Evolutionary conservation across 805 yeast species (phyloP), one percentile per base, ranked within the genome.

Genomic region (Starmera amethionina): DNA sequence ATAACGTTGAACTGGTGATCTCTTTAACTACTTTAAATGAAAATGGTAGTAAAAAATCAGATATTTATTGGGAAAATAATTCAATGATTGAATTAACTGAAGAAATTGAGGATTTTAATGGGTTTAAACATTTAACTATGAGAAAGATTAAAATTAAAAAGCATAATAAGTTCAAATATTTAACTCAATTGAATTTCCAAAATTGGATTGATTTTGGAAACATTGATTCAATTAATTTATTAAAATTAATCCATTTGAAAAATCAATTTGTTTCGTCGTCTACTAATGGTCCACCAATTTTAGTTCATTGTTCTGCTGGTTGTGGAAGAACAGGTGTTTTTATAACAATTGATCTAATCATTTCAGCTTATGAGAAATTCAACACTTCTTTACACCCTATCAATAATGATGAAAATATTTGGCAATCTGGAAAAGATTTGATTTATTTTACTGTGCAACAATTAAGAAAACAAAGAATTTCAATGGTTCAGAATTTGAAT

Each of bases 291-390:
- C 44, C 63, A 1, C 90, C 93, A 16, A 67, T 79, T 2, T 63
- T 88, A 35, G 84, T 83, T 16, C 98, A 93, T 56, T 93, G 98
- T 53, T 87, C 96, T 5, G 98, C 98, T 0, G 98, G 98, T 1
- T 90, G 95, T 44, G 98, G 98, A 3, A 67, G 98, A 46, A 86
- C 97, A 0, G 98, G 98, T 3, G 87, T 96, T 1, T 84, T 80
- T 53, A 75, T 86, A 43, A 77, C 89, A 3, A 62, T 79, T 30
- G 88, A 82, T 52, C 60, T 53, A 12, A 44, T 55, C 18, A 13
- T 53, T 14, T 42, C 42, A 15, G 44, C 53, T 0, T 49, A 46
- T 32, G 47, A 40, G 30, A 42, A 40, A 15, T 40, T 15, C 16
- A 16, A 15, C 1, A 16, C 19, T 7, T 12, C 13, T 2, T 7